Percentiles rank a stretch among this genome's conserved stretches.
phyloP scores from a whole-genome alignment of 805 yeast genomes.

The Nakazawaea ishiwadae region DNA sequence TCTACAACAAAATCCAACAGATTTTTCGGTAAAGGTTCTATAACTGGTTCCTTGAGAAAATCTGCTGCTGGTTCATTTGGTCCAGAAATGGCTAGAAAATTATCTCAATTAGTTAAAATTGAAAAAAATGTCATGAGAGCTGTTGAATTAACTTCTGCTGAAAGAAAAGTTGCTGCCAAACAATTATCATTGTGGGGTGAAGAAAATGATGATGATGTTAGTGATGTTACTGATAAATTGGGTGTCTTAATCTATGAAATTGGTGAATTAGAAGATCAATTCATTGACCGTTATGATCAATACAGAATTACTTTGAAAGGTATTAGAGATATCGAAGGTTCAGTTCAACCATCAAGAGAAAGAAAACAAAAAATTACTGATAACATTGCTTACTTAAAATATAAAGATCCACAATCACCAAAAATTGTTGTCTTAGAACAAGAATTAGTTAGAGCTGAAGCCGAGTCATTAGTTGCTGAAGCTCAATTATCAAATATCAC shows the following conservation, averaged over 20 bases:
- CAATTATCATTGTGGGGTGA: conserved; percentile 98
- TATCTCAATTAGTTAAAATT: conserved; percentile 88
- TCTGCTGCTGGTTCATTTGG: conserved; percentile 88
- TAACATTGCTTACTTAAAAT: conserved; percentile 95
- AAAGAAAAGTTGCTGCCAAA: conserved; percentile 94
- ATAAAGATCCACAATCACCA: conserved; percentile 97
- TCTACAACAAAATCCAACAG: conserved; percentile 63
- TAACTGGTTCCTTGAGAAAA: conserved; percentile 70
- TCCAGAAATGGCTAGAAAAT: conserved; percentile 90
- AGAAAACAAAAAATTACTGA: conserved; percentile 97
- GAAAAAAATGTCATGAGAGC: conserved; percentile 96
- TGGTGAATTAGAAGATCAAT: conserved; percentile 97
- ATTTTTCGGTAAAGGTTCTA: conserved; percentile 72
- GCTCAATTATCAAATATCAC: conserved; percentile 98
- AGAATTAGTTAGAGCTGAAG: conserved; percentile 98
- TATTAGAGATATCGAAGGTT: conserved; percentile 93
- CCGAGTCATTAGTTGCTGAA: conserved; percentile 97
- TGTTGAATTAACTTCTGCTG: conserved; percentile 87
- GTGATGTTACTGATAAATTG: conserved; percentile 94
- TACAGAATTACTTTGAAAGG: conserved; percentile 94
- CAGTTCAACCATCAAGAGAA: conserved; percentile 98
- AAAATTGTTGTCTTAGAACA: conserved; percentile 94
- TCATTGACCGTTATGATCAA: conserved; percentile 97
- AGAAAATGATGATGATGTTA: conserved; percentile 94
- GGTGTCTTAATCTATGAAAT: conserved; percentile 94